Evolutionary conservation across 164 flowering plant species (phyloP).

Genomic region (Nymphaea thermarum): DNA sequence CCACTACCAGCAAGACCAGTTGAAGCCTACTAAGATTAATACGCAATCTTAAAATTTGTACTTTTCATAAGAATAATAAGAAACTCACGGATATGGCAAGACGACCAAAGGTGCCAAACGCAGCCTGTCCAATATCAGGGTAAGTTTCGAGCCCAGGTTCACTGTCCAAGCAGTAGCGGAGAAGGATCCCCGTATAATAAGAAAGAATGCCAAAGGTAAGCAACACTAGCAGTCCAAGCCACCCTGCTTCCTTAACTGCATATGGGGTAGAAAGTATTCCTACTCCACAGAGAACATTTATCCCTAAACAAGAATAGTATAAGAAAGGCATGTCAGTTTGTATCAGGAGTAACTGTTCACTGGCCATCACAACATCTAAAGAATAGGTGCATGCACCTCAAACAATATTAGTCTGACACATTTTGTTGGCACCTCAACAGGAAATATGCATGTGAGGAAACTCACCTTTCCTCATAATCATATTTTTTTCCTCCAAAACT

Average conservation of each 20-base stretch:
- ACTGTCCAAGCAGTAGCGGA: slow-evolving; percentile 86
- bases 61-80: background rate
- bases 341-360: background rate
- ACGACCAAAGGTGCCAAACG: slow-evolving; percentile 81
- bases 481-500: no score
- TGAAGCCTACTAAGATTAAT: no score
- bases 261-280: slow-evolving; percentile 90
- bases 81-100: slow-evolving; percentile 62
- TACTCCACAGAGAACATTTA: slow-evolving; percentile 94
- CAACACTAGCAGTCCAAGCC: slow-evolving; percentile 64
- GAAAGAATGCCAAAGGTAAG: slow-evolving; percentile 57
- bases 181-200: slow-evolving; percentile 81
- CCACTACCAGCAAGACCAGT: no score
- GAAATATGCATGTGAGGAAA: no score
- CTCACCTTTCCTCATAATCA: no score
- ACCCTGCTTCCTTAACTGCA: slow-evolving; percentile 89
- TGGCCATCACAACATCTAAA: background rate
- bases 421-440: background rate
- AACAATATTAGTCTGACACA: background rate
- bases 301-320: slow-evolving; percentile 28
- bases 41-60: no score
- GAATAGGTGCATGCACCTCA: background rate
- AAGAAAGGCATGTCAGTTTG: background rate
- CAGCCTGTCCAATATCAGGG: slow-evolving; percentile 98
- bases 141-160: slow-evolving; percentile 88